Evolutionary conservation across 495 filamentous ascomycete genomes (phyloP).

Genomic region (Paragyromitra xinjiangensis): DNA sequence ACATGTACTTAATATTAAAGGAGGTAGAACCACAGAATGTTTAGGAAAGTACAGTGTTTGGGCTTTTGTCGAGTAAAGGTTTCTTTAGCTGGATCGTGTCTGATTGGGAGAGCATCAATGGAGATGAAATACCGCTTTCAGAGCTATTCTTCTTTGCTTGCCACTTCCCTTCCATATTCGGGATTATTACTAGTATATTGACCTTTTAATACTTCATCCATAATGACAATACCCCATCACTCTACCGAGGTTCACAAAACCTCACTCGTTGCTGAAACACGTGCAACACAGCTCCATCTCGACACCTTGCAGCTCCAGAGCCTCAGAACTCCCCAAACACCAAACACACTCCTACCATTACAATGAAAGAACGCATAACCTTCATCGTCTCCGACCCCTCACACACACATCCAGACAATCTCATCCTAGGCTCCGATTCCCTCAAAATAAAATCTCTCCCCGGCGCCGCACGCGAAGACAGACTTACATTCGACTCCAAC

Average conservation of each 20-base stretch:
- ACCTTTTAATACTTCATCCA: neutral
- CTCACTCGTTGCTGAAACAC: slow-evolving; percentile 6
- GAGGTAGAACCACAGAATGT: neutral
- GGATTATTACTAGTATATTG: neutral
- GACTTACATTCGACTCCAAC: slow-evolving; percentile 73
- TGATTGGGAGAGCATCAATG: neutral
- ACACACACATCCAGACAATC: slow-evolving; percentile 68
- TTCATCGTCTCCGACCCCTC: slow-evolving; percentile 73
- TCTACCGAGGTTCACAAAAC: neutral
- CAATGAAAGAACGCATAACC: slow-evolving; percentile 83
- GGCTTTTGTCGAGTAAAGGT: too few relatives aligned
- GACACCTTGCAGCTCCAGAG: slow-evolving; percentile 45
- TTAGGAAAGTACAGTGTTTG: too few relatives aligned
- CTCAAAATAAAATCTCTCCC: slow-evolving; percentile 66
- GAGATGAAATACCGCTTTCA: too few relatives aligned
- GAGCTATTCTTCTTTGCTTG: too few relatives aligned
- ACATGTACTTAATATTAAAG: neutral
- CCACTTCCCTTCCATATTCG: too few relatives aligned
- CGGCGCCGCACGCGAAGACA: slow-evolving; percentile 77
- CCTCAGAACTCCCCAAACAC: slow-evolving; percentile 34
- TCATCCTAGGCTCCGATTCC: slow-evolving; percentile 63
- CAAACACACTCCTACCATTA: slow-evolving; percentile 58
- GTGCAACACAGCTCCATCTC: slow-evolving; percentile 21
- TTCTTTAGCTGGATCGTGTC: too few relatives aligned
- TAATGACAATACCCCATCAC: neutral